phyloP scores from a whole-genome alignment of 2,329 filamentous ascomycete genomes.

The Trichoderma citrinoviride region DNA sequence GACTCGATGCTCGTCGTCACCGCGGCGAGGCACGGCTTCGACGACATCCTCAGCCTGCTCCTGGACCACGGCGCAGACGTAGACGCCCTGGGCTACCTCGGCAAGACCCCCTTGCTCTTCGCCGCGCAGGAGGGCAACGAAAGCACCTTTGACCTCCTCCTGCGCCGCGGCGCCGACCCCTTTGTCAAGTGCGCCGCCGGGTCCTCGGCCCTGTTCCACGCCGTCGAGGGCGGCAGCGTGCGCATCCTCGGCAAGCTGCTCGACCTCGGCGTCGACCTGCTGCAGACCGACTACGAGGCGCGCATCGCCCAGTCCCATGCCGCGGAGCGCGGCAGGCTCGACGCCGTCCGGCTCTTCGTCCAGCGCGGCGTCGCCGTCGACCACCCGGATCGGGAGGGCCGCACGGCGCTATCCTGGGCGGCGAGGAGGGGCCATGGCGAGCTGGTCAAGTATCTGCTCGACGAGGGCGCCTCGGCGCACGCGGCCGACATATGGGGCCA shows the following conservation, averaged over 20 bases:
- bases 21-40: background rate
- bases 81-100: background rate
- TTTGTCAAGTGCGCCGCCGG: background rate
- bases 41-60: constrained; percentile 3
- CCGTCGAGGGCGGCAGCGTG: background rate
- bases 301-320: background rate
- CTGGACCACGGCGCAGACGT: constrained; percentile 3
- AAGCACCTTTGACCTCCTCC: background rate
- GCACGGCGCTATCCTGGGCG: constrained; percentile 12
- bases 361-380: constrained; percentile 3
- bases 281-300: background rate
- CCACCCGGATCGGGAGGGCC: background rate
- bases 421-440: background rate
- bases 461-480: background rate
- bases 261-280: background rate
- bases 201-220: constrained; percentile 2
- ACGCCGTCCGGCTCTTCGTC: background rate
- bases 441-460: constrained; percentile 3
- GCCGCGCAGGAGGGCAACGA: constrained; percentile 2
- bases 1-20: background rate
- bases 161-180: constrained; percentile 3
- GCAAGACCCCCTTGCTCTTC: constrained; percentile 10
- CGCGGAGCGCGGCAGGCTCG: background rate
- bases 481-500: background rate
- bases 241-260: background rate